These are phyloP conservation scores for Mucor lusitanicus DNA, from an alignment of 371 early-diverging fungal species.

Conservation along the genomic window DNA sequence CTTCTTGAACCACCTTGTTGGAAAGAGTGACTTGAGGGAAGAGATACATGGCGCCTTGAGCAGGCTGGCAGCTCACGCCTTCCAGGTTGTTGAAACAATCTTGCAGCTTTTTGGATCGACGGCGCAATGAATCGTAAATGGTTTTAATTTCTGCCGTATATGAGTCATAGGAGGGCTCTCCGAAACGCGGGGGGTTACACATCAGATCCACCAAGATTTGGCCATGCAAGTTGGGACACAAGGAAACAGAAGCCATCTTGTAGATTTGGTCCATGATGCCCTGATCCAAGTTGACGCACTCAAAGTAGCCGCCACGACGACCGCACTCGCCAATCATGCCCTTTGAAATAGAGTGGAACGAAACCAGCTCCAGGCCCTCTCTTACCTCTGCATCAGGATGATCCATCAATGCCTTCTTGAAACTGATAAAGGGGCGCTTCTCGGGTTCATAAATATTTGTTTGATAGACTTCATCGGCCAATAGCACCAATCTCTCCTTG, in stretches of 20 bases:
- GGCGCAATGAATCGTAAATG: conserved; percentile 84
- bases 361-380: conserved; percentile 75
- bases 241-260: conserved; percentile 89
- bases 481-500: conserved; percentile 71
- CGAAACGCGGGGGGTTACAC: conserved; percentile 87
- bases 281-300: conserved; percentile 81
- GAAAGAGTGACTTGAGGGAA: conserved; percentile 88
- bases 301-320: conserved; percentile 97
- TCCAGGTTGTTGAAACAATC: conserved; percentile 82
- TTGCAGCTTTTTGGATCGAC: conserved; percentile 78
- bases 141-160: conserved; percentile 74
- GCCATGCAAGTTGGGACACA: conserved; percentile 90
- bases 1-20: conserved; percentile 70
- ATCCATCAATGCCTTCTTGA: conserved; percentile 82
- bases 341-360: conserved; percentile 96
- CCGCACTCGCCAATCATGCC: conserved; percentile 99
- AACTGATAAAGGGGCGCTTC: conserved; percentile 86
- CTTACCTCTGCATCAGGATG: conserved; percentile 35
- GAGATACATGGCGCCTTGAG: conserved; percentile 94
- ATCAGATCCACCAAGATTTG: conserved; percentile 91
- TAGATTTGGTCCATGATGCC: conserved; percentile 82
- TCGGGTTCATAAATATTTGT: conserved; percentile 84
- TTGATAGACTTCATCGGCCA: conserved; percentile 98
- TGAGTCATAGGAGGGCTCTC: conserved; percentile 76
- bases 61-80: conserved; percentile 86